These are phyloP conservation scores for Nicotiana otophora DNA, from an alignment of 257 asterid species.

Conservation along the genomic window DNA sequence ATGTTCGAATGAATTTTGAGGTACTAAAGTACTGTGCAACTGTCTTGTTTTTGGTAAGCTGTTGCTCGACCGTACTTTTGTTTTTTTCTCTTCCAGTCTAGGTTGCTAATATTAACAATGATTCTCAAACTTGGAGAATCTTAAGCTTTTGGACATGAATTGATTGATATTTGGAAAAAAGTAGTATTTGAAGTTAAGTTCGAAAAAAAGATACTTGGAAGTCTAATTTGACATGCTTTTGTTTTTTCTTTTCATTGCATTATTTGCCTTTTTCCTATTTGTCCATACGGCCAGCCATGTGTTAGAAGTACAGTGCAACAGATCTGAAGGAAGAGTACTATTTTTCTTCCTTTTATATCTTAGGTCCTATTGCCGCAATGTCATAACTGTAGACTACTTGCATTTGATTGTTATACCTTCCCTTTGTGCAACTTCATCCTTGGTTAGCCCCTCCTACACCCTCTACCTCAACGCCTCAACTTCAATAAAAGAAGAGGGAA, in stretches of 20 bases:
- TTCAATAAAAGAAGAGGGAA: neutral
- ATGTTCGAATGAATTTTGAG: constrained; percentile 18
- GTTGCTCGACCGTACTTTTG: neutral
- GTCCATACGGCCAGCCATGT: neutral
- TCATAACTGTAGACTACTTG: neutral
- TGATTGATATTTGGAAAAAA: too few relatives aligned
- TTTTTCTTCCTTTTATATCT: neutral
- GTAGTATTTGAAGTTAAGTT: too few relatives aligned
- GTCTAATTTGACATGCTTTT: neutral
- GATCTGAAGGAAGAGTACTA: neutral
- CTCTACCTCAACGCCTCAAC: neutral
- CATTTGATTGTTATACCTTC: neutral
- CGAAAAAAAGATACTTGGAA: too few relatives aligned
- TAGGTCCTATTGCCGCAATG: neutral
- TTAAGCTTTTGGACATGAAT: too few relatives aligned
- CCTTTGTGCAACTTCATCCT: neutral
- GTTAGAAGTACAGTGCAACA: neutral
- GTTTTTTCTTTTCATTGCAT: neutral
- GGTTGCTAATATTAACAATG: neutral
- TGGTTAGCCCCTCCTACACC: neutral
- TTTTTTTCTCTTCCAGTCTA: neutral
- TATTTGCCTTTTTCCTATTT: neutral
- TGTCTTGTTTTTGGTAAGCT: constrained; percentile 15
- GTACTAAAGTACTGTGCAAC: constrained; percentile 18
- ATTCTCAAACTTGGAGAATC: neutral